Conservation (phyloP, 2,329 filamentous ascomycete genomes). For the Penicillium sp. region DNA sequence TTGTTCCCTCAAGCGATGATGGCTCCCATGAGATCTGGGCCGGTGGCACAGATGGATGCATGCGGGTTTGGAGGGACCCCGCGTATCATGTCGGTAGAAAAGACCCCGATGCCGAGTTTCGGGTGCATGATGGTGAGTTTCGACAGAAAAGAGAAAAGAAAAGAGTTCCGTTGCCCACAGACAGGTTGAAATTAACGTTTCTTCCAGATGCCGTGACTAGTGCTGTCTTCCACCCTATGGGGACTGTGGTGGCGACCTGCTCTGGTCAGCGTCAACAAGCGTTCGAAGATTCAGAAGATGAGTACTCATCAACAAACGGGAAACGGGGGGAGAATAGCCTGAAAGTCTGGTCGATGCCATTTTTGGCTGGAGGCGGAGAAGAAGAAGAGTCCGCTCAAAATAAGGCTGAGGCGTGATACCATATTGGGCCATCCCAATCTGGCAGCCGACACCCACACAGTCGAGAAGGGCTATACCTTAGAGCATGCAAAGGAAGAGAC, state of each 20-base stretch:
- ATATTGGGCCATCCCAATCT: too few relatives aligned
- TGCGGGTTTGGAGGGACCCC: conserved; percentile 56
- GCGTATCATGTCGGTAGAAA: conserved; percentile 46
- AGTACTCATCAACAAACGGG: neutral
- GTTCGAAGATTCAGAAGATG: conserved; percentile 19
- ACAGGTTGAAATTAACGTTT: conserved; percentile 17
- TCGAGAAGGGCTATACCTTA: too few relatives aligned
- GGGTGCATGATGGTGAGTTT: conserved; percentile 50
- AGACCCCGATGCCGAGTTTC: conserved; percentile 47
- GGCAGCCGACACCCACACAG: too few relatives aligned
- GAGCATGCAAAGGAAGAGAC: too few relatives aligned
- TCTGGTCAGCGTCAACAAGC: conserved; percentile 49
- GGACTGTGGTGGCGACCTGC: conserved; percentile 54
- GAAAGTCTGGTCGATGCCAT: conserved; percentile 46
- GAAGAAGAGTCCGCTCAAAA: neutral
- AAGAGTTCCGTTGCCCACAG: neutral
- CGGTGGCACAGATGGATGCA: conserved; percentile 61
- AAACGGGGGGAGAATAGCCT: conserved; percentile 40
- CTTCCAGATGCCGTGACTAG: conserved; percentile 51
- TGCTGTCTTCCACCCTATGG: conserved; percentile 51
- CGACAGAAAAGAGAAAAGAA: neutral
- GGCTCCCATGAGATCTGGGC: conserved; percentile 60
- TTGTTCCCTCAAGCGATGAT: conserved; percentile 42
- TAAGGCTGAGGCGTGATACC: too few relatives aligned
- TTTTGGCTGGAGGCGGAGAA: conserved; percentile 9